phyloP scores from a whole-genome alignment of 2,329 filamentous ascomycete species.

The Alternaria arbusti region DNA sequence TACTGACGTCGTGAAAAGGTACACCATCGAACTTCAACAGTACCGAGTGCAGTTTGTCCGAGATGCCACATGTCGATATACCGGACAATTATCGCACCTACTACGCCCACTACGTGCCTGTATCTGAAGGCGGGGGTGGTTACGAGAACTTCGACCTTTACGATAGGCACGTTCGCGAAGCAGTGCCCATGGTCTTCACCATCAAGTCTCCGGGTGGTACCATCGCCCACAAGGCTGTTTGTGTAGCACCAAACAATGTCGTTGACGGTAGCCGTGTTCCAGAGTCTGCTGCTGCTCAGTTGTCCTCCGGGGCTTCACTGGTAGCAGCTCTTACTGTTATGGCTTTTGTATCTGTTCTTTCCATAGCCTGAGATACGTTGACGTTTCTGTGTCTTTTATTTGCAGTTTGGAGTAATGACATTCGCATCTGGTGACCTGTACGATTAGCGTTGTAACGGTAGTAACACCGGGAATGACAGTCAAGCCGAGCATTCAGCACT shows the following conservation, averaged over 20 bases:
- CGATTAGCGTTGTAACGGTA: background rate
- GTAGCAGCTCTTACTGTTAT: background rate
- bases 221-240: background rate
- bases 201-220: background rate
- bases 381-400: background rate
- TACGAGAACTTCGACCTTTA: background rate
- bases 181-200: background rate
- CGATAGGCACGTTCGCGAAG: background rate
- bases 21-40: background rate
- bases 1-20: background rate
- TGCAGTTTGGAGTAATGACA: background rate
- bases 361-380: fast-evolving
- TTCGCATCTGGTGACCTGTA: background rate
- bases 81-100: background rate
- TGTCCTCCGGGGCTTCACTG: background rate
- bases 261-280: background rate
- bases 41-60: background rate
- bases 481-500: background rate
- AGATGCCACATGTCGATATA: background rate
- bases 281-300: background rate
- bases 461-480: background rate
- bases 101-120: background rate
- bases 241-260: background rate
- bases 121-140: background rate
- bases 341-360: background rate